Evolutionary conservation across 148 eudicot species (phyloP).

Genomic region (Rhododendron kiyosumense): DNA sequence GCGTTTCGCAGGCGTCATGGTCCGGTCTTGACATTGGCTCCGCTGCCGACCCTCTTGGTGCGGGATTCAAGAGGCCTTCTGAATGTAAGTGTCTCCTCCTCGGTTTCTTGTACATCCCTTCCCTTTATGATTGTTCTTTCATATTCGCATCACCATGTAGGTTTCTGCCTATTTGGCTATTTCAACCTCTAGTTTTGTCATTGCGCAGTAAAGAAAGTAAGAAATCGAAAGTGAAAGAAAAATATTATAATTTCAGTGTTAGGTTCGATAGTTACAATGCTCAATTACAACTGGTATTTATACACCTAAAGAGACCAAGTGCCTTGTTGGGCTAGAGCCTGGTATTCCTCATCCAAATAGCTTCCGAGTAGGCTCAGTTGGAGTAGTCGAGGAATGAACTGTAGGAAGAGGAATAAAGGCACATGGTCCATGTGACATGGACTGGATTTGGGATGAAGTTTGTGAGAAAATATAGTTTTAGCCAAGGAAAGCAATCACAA

Average conservation of each 20-base stretch:
- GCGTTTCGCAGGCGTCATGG: slow-evolving; percentile 16
- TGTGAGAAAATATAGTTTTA: background rate
- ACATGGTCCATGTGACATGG: background rate
- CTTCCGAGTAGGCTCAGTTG: background rate
- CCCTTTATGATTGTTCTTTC: background rate
- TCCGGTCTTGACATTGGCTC: slow-evolving; percentile 14
- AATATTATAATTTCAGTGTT: background rate
- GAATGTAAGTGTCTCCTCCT: slow-evolving; percentile 23
- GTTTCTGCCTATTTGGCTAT: background rate
- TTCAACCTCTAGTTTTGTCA: background rate
- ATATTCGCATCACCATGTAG: background rate
- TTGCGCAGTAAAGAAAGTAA: background rate
- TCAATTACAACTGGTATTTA: background rate
- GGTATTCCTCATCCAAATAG: background rate
- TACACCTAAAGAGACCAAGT: background rate
- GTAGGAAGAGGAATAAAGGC: background rate
- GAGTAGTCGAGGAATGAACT: background rate
- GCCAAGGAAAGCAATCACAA: background rate
- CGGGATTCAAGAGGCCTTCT: slow-evolving; percentile 34
- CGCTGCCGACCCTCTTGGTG: slow-evolving; percentile 13
- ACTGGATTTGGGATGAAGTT: background rate
- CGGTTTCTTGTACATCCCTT: background rate
- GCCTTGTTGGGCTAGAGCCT: background rate
- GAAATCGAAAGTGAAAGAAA: background rate
- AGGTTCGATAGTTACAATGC: background rate